These are phyloP conservation scores for Xylaria digitata DNA, from an alignment of 2,329 filamentous ascomycete species.

Conservation along the genomic window DNA sequence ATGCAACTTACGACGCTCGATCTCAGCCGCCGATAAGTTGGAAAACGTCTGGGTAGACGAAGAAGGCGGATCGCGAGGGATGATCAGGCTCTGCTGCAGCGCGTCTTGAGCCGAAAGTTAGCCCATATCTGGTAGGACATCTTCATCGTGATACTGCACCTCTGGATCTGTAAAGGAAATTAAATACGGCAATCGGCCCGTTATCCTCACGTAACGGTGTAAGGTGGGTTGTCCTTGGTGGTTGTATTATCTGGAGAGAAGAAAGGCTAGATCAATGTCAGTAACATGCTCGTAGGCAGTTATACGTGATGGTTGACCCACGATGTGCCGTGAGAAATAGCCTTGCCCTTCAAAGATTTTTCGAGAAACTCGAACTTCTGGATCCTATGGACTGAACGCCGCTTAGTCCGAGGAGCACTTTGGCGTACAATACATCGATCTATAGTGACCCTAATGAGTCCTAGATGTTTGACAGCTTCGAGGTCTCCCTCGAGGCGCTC, in stretches of 20 bases:
- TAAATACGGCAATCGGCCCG: conserved; percentile 46
- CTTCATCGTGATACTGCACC: conserved; percentile 36
- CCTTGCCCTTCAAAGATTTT: conserved; percentile 50
- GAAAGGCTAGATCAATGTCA: conserved; percentile 29
- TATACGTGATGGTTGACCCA: conserved; percentile 34
- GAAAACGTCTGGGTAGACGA: conserved; percentile 30
- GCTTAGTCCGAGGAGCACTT: background rate
- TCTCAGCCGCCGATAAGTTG: conserved; percentile 42
- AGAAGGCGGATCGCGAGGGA: conserved; percentile 45
- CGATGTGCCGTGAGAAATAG: conserved; percentile 50
- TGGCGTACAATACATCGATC: conserved; percentile 19
- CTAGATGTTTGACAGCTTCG: conserved; percentile 41
- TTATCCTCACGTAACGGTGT: conserved; percentile 26
- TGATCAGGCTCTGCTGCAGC: conserved; percentile 47
- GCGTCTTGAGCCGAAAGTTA: conserved; percentile 42
- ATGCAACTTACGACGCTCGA: conserved; percentile 35
- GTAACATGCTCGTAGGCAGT: background rate
- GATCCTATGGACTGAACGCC: background rate
- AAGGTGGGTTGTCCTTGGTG: background rate
- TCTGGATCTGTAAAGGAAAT: conserved; percentile 51
- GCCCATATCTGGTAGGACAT: background rate
- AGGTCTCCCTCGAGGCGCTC: conserved; percentile 42
- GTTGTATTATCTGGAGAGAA: background rate
- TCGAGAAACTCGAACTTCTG: conserved; percentile 44
- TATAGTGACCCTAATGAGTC: conserved; percentile 44